Base-by-base conservation (phyloP, 202 grass and related monocot genomes). In the Panicum hallii region DNA sequence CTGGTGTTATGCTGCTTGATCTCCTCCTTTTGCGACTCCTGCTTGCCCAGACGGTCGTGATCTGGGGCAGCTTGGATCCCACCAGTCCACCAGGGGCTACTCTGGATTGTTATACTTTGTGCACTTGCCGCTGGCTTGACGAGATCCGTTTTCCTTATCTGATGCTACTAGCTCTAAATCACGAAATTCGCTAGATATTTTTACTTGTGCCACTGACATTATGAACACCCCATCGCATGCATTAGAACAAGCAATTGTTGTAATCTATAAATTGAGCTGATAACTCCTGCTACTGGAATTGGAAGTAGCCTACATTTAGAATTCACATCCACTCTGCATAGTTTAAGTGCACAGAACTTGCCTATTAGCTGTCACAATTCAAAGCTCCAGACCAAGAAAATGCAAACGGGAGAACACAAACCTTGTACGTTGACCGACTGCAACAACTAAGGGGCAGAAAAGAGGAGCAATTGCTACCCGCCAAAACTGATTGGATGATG, bases 11-110 rank as follows among this genome's bases (percentile, higher is more conserved):
- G 60, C 28, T 10, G 67, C 17, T 32, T 67, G 26, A 62, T 44
- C 67, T 54, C 0, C 74, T 62, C 6, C 47, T 57, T n/a, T 23
- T 12, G 22, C 57, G 20, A 6, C 54, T 20, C 44, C 55, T 83
- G 36, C 38, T 12, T 15, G 11, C 36, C 36, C 36, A 38, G 60
- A 30, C 50, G 70, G 43, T 67, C 23, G 79, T 49, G 80, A 87
- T 90, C 84, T 90, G 54, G 63, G 3, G 26, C 16, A 54, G 62
- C 80, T 48, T 76, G 63, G 69, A 64, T 65, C 80, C 44, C 45
- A 23, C 44, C 22, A 22, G 56, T 75, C 44, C 38, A 19, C 44
- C 22, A 22, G 56, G 1, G 36, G 13, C 19, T 40, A 4, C 23
- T 41, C 7, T 70, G 66, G 16, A 60, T 69, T 44, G n/a, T 11